Percentiles rank a stretch among this genome's conserved stretches.
Evolutionary conservation across 2,329 filamentous ascomycete genomes (phyloP).

Genomic region (Ophiocordyceps camponoti-leonardi): DNA sequence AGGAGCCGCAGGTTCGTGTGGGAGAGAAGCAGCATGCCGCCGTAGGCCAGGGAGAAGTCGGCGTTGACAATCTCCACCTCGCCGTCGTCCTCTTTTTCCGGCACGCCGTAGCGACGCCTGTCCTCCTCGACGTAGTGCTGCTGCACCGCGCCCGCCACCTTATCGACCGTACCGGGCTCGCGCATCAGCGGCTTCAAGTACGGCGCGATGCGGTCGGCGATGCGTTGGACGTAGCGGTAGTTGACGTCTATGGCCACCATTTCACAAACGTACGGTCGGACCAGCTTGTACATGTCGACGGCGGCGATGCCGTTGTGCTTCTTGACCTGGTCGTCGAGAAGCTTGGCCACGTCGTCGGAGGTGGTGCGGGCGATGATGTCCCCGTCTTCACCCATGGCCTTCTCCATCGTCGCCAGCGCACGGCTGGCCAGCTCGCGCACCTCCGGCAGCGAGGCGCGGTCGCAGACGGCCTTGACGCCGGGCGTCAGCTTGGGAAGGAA

Average conservation of each 20-base stretch:
- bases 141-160: conserved; percentile 58
- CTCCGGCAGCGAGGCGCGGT: conserved; percentile 82
- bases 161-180: conserved; percentile 38
- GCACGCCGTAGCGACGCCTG: conserved; percentile 68
- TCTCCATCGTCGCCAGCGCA: conserved; percentile 73
- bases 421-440: conserved; percentile 79
- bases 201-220: conserved; percentile 49
- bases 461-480: conserved; percentile 76
- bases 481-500: conserved; percentile 92
- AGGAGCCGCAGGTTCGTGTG: conserved; percentile 89
- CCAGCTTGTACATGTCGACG: conserved; percentile 47
- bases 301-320: conserved; percentile 44
- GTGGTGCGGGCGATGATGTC: conserved; percentile 49
- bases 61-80: conserved; percentile 96
- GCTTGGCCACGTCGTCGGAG: conserved; percentile 53
- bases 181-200: conserved; percentile 61
- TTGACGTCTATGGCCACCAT: conserved; percentile 85
- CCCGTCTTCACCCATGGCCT: conserved; percentile 68
- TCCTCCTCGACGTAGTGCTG: conserved; percentile 70
- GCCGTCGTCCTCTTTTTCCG: conserved; percentile 74
- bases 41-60: conserved; percentile 92
- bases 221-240: conserved; percentile 58
- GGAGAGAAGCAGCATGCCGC: conserved; percentile 89
- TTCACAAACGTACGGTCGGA: conserved; percentile 58
- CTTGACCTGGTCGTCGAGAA: conserved; percentile 63